phyloP scores from a whole-genome alignment of 495 filamentous ascomycete species.

The Penicillium arizonense region DNA sequence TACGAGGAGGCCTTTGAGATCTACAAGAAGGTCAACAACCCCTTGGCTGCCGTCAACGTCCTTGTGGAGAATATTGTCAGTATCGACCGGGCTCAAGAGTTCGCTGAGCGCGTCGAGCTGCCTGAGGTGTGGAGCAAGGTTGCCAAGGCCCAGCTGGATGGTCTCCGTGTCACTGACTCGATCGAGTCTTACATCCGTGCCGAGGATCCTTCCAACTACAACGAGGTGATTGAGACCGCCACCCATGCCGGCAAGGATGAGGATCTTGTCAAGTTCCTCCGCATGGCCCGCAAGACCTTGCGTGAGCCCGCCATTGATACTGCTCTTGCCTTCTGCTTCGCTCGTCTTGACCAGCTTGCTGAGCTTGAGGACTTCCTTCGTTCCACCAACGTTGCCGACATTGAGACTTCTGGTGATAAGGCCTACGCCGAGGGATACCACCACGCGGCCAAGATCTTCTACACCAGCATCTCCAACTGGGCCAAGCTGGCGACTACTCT shows the following conservation, averaged over 20 bases:
- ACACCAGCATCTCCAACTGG: slow-evolving; percentile 98
- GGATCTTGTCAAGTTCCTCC: slow-evolving; percentile 93
- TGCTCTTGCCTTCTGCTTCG: slow-evolving; percentile 87
- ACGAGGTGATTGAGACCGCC: slow-evolving; percentile 93
- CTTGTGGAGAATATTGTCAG: slow-evolving; percentile 97
- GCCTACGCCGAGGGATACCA: slow-evolving; percentile 93
- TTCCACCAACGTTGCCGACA: slow-evolving; percentile 88
- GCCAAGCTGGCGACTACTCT: slow-evolving; percentile 96
- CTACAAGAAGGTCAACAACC: slow-evolving; percentile 94
- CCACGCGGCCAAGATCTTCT: slow-evolving; percentile 98
- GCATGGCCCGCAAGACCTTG: slow-evolving; percentile 94
- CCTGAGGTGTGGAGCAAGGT: slow-evolving; percentile 99
- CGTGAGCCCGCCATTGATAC: slow-evolving; percentile 96
- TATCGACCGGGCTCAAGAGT: slow-evolving; percentile 96
- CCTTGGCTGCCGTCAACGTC: slow-evolving; percentile 82
- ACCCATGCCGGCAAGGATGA: slow-evolving; percentile 97
- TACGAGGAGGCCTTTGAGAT: slow-evolving; percentile 98
- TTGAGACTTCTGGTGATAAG: slow-evolving; percentile 96
- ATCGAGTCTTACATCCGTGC: slow-evolving; percentile 98
- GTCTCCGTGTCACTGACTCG: slow-evolving; percentile 86
- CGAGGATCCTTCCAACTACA: slow-evolving; percentile 86
- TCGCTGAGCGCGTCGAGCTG: slow-evolving; percentile 91
- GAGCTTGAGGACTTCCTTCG: slow-evolving; percentile 98
- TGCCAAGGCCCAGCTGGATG: slow-evolving; percentile 97
- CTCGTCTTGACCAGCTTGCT: slow-evolving; percentile 82